Evolutionary conservation across 2,329 filamentous ascomycete genomes (phyloP), one percentile per base, ranked within the genome.

Genomic region (Mariannaea elegans): DNA sequence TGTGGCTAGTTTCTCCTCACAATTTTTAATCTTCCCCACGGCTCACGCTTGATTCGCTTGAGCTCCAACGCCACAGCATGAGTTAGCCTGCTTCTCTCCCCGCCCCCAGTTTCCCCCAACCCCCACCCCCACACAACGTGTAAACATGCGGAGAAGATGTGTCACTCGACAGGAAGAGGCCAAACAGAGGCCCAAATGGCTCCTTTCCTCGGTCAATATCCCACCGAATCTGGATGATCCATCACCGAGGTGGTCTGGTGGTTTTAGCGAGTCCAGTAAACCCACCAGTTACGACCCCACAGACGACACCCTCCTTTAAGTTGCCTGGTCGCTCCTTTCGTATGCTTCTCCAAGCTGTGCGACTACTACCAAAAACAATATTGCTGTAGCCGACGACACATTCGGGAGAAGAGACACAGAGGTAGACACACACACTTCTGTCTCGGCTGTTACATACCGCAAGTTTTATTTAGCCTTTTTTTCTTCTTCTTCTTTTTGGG

Each of bases 221-320:
- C 46, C 38, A 50, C 57, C 57, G 57, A 60, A 21, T 6, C 45
- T 36, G 46, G 31, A 29, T 18, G 23, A 50, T 56, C 45, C 29
- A 24, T 39, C 46, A 13, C 57, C 51, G 57, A 55, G 47, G 53
- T 44, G 36, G 53, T 36, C 36, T 42, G 39, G 34, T 54, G 39
- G 10, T 38, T n/a, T 45, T n/a, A 14, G 16, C 14, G 38, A 44
- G 13, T 18, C 41, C 16, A 44, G 56, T 49, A 36, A 48, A 48
- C 57, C 57, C 57, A 60, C 57, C 57, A 56, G 45, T 56, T n/a
- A 41, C 13, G 14, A 23, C 50, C 49, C 44, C 56, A 39, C 56
- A 42, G 39, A 31, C 24, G 51, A 32, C 46, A 31, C 38, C 45
- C 27, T 46, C 34, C 38, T 56, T 60, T 56, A 60, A 45, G 38